Conservation (phyloP, 2,329 filamentous ascomycete species). For the Aspergillus terreus region DNA sequence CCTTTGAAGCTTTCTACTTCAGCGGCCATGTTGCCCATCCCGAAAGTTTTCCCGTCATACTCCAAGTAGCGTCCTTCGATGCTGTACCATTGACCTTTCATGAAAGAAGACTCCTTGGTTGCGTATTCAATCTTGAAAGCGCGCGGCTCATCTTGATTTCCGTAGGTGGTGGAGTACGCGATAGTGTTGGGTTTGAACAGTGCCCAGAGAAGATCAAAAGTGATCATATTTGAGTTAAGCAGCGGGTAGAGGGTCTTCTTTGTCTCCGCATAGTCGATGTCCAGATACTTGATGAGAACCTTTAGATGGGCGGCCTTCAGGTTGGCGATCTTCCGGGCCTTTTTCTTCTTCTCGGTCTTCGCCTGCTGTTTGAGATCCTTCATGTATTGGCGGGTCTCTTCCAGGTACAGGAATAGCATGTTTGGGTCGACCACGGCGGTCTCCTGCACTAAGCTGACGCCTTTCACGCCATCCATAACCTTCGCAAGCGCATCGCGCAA, state of each 20-base stretch:
- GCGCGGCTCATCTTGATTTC: constrained; percentile 69
- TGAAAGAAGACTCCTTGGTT: constrained; percentile 64
- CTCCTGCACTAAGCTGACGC: constrained; percentile 76
- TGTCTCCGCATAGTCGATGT: constrained; percentile 72
- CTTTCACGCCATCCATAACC: constrained; percentile 72
- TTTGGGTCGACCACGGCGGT: constrained; percentile 70
- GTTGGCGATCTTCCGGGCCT: constrained; percentile 32
- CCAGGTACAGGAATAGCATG: constrained; percentile 70
- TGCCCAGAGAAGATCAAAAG: constrained; percentile 84
- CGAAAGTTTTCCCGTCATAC: constrained; percentile 83
- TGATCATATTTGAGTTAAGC: constrained; percentile 77
- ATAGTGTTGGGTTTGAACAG: constrained; percentile 84
- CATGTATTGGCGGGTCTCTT: constrained; percentile 65
- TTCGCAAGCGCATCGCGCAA: constrained; percentile 68
- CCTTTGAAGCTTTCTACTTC: constrained; percentile 76
- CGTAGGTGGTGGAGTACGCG: constrained; percentile 73
- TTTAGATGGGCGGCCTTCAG: constrained; percentile 55
- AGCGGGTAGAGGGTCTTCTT: constrained; percentile 80
- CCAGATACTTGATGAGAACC: constrained; percentile 70
- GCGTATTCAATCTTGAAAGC: constrained; percentile 79
- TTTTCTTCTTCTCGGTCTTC: constrained; percentile 53
- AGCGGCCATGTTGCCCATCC: constrained; percentile 66
- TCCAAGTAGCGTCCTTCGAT: constrained; percentile 75
- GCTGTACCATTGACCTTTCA: constrained; percentile 71
- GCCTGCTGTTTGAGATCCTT: constrained; percentile 64